These are phyloP conservation scores for Aspergillus sp. DNA, from an alignment of 2,329 filamentous ascomycete genomes.

Conservation along the genomic window DNA sequence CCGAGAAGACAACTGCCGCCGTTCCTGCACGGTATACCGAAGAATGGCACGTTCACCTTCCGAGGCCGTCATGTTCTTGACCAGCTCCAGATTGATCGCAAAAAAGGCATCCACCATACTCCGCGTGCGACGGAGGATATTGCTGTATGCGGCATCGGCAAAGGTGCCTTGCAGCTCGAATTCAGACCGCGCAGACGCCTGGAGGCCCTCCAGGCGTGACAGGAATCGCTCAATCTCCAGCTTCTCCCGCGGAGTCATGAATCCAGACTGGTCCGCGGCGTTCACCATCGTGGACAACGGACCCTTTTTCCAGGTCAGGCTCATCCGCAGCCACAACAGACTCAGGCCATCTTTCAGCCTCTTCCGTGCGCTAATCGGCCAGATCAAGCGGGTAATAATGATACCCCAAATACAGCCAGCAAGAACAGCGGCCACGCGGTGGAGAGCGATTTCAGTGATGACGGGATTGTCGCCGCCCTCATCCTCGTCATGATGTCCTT, in stretches of 20 bases:
- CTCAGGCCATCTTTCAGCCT: slow-evolving; percentile 89
- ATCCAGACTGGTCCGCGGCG: slow-evolving; percentile 58
- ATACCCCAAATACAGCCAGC: slow-evolving; percentile 89
- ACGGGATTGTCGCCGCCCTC: slow-evolving; percentile 81
- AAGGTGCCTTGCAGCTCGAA: slow-evolving; percentile 89
- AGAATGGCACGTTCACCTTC: slow-evolving; percentile 80
- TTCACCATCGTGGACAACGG: slow-evolving; percentile 72
- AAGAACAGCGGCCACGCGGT: slow-evolving; percentile 83
- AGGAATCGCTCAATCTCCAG: slow-evolving; percentile 78
- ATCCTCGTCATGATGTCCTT: slow-evolving; percentile 77
- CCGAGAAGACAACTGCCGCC: slow-evolving; percentile 75
- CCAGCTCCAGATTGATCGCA: slow-evolving; percentile 89
- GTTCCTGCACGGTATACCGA: slow-evolving; percentile 73
- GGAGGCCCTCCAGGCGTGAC: slow-evolving; percentile 70
- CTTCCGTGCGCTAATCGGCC: slow-evolving; percentile 85
- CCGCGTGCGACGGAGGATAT: slow-evolving; percentile 75
- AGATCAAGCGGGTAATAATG: slow-evolving; percentile 82
- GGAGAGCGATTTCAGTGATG: slow-evolving; percentile 82
- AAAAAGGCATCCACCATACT: slow-evolving; percentile 91
- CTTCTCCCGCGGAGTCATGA: slow-evolving; percentile 87
- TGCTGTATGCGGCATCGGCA: slow-evolving; percentile 67
- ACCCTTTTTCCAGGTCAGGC: slow-evolving; percentile 92
- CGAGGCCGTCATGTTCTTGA: slow-evolving; percentile 72
- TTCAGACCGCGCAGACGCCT: slow-evolving; percentile 72
- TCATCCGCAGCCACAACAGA: slow-evolving; percentile 90